Evolutionary conservation across 352 stramenopile species (phyloP).

Genomic region (Thraustotheca clavata): DNA sequence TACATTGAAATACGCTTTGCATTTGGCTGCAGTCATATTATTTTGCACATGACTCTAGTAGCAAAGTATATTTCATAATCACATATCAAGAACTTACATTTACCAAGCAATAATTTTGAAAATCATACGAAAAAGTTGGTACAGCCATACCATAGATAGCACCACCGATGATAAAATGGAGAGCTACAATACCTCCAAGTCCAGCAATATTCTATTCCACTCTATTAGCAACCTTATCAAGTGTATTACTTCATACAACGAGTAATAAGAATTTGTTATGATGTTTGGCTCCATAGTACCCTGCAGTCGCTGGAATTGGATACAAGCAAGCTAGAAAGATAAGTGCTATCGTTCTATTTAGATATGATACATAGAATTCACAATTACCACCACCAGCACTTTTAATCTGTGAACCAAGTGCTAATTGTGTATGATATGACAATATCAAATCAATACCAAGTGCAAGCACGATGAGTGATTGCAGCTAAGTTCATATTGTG

Average conservation of each 20-base stretch:
- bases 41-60: constrained; percentile 9
- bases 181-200: constrained; percentile 37
- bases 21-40: neutral
- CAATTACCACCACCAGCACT: neutral
- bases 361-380: neutral
- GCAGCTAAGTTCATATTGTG: neutral
- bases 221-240: too few species aligned
- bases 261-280: constrained; percentile 76
- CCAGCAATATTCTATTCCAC: constrained; percentile 34
- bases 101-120: constrained; percentile 47
- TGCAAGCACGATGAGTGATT: neutral
- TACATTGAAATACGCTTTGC: constrained; percentile 14
- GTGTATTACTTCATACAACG: constrained; percentile 24
- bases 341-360: constrained; percentile 25
- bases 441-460: neutral
- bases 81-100: constrained; percentile 31
- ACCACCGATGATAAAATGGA: constrained; percentile 55
- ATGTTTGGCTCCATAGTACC: constrained; percentile 41
- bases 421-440: neutral
- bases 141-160: constrained; percentile 34
- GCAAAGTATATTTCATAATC: too few species aligned
- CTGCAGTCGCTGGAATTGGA: constrained; percentile 33
- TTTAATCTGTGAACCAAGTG: neutral
- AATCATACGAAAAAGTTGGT: constrained; percentile 29
- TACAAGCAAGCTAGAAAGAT: constrained; percentile 63